Percentiles rank a stretch among this genome's conserved stretches.
Evolutionary conservation across 331 rosid genomes (phyloP).

Genomic region (Malus hybrid): DNA sequence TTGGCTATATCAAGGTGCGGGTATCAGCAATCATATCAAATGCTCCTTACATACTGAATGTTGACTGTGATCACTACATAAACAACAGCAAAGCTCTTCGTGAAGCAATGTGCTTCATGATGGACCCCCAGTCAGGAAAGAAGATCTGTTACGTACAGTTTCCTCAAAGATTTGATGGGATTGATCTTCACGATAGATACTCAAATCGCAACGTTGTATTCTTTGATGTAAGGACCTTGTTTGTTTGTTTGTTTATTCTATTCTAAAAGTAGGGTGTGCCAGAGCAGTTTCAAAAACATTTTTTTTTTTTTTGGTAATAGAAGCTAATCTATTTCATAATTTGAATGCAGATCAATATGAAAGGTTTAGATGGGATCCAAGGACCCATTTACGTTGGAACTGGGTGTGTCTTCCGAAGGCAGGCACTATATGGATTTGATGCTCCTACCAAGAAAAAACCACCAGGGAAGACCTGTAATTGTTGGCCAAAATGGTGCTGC

Average conservation of each 20-base stretch:
- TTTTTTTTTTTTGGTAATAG: not conserved
- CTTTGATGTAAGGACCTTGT: conserved; percentile 48
- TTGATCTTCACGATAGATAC: conserved; percentile 43
- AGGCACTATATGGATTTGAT: conserved; percentile 79
- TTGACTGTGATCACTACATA: conserved; percentile 72
- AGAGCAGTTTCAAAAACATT: not conserved
- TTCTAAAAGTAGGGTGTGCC: not conserved
- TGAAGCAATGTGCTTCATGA: conserved; percentile 96
- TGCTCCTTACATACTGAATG: conserved; percentile 74
- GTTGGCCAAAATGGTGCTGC: conserved; percentile 72
- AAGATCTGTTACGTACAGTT: conserved; percentile 72
- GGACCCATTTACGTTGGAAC: conserved; percentile 79
- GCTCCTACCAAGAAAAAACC: conserved; percentile 65
- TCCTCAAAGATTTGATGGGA: conserved; percentile 62
- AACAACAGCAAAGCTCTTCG: conserved; percentile 77
- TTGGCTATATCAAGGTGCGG: conserved; percentile 37
- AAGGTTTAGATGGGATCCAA: conserved; percentile 86
- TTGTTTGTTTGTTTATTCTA: not conserved
- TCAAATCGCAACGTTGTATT: conserved; percentile 60
- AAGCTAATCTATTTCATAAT: not conserved
- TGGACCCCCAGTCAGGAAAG: conserved; percentile 70
- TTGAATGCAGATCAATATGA: conserved; percentile 64
- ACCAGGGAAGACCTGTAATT: conserved; percentile 68
- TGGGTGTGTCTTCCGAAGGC: conserved; percentile 78
- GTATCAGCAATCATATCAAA: conserved; percentile 80